Base-by-base conservation (phyloP, 192 early-diverging fungal species). In the Neocallimastix lanati region DNA sequence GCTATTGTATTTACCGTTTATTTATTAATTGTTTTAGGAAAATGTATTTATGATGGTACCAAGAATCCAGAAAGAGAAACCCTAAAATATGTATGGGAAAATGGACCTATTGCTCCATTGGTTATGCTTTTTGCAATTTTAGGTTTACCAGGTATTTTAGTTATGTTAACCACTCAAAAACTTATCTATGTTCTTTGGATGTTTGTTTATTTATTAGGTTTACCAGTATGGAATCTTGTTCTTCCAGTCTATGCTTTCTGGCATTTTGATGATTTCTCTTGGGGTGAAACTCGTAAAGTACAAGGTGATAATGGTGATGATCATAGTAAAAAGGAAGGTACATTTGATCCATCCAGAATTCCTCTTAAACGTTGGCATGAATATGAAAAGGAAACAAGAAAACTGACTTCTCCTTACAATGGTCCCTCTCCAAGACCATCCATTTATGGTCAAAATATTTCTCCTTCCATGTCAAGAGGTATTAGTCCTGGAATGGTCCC, bases 251-350 rank as follows among this genome's bases (percentile, higher is more conserved):
- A 99, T 85, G 87, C 97, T 28, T 99, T 96, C 90, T 99, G 97
- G 97, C 95, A 96, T 87, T 96, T 98, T 85, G 97, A 99, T 83
- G 96, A 99, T 83, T 99, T 99, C 83, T 96, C 94, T 16, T 99
- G 97, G 97, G 97, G 96, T 79, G 96, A 96, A 84, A 99, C 97
- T 35, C 93, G 97, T 84, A 77, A 93, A 25, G 94, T 96, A 12
- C 87, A 94, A 28, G 97, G 96, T 78, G 93, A 95, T 81, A 93
- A 92, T 38, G 94, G 94, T 11, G 50, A 67, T 67, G 50, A 67
- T 67, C 50, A 67, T 9, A 67, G 50, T n/a, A 67, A 91, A 91
- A 85, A 86, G 29, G 29, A 82, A 36, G 83, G 79, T 28, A 16
- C 11, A 3, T 83, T 88, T 36, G 86, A 87, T 79, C 80, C 82